Evolutionary conservation across 371 early-diverging fungal genomes (phyloP).

Genomic region (Mucor saturninus): DNA sequence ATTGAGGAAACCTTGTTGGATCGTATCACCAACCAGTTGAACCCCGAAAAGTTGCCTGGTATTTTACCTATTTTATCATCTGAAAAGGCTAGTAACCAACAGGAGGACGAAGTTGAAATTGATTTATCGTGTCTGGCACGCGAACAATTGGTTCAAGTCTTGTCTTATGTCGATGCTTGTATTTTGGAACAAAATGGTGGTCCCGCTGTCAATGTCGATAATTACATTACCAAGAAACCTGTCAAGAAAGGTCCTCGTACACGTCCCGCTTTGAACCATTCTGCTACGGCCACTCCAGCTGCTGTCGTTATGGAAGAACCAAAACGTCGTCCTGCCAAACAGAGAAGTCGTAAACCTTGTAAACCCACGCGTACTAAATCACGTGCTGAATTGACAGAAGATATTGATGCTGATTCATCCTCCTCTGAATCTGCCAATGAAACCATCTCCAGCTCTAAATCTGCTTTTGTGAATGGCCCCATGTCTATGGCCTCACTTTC

Average conservation of each 20-base stretch:
- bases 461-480: constrained; percentile 25
- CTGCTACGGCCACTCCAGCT: too few species aligned
- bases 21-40: constrained; percentile 48
- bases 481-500: constrained; percentile 50
- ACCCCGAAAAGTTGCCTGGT: constrained; percentile 51
- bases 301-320: not conserved
- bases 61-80: constrained; percentile 50
- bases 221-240: constrained; percentile 34
- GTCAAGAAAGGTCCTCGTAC: constrained; percentile 24
- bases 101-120: constrained; percentile 51
- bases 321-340: constrained; percentile 13
- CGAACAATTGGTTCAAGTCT: constrained; percentile 44
- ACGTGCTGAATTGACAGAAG: constrained; percentile 32
- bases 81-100: constrained; percentile 29
- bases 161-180: constrained; percentile 57
- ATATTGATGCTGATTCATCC: constrained; percentile 28
- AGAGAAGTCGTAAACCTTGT: constrained; percentile 23
- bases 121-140: constrained; percentile 54
- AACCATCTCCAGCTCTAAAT: constrained; percentile 7
- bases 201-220: constrained; percentile 42
- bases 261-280: constrained; percentile 16
- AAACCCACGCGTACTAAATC: constrained; percentile 16
- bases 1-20: constrained; percentile 51
- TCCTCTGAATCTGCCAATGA: constrained; percentile 13
- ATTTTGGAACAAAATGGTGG: constrained; percentile 53